Conservation (phyloP, 2,329 filamentous ascomycete genomes). For the Huntiella bhutanensis region DNA sequence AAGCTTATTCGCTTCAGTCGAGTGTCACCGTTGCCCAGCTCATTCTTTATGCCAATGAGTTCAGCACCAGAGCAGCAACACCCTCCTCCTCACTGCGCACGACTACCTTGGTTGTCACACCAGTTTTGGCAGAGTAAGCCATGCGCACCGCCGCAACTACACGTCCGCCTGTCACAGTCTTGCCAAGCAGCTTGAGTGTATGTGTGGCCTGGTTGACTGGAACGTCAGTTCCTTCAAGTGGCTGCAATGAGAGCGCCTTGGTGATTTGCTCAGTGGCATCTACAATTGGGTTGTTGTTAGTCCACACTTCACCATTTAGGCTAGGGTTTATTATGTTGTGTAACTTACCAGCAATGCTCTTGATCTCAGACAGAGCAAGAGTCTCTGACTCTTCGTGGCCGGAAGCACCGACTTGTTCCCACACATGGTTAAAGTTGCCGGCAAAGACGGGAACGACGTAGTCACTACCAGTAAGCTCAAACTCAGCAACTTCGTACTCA, state of each 20-base stretch:
- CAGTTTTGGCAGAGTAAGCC: slow-evolving; percentile 82
- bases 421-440: slow-evolving; percentile 86
- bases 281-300: slow-evolving; percentile 20
- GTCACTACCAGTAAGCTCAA: slow-evolving; percentile 79
- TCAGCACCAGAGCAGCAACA: slow-evolving; percentile 67
- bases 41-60: slow-evolving; percentile 53
- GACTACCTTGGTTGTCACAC: slow-evolving; percentile 89
- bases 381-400: slow-evolving; percentile 87
- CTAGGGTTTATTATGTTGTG: neutral
- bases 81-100: slow-evolving; percentile 85
- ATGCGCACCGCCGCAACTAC: slow-evolving; percentile 79
- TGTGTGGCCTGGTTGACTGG: slow-evolving; percentile 77
- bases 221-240: slow-evolving; percentile 84
- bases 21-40: too few relatives aligned
- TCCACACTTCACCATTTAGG: neutral
- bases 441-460: slow-evolving; percentile 89
- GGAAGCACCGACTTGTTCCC: slow-evolving; percentile 79
- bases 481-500: slow-evolving; percentile 89
- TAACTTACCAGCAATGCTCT: slow-evolving; percentile 72
- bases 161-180: slow-evolving; percentile 77
- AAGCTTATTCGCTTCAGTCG: too few relatives aligned
- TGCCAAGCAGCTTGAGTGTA: slow-evolving; percentile 87
- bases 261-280: slow-evolving; percentile 86
- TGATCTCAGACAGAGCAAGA: slow-evolving; percentile 66
- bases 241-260: slow-evolving; percentile 73